Percentiles rank a stretch among this genome's conserved stretches.
phyloP scores from a whole-genome alignment of 2,329 filamentous ascomycete genomes.

The Rutstroemia sp. region DNA sequence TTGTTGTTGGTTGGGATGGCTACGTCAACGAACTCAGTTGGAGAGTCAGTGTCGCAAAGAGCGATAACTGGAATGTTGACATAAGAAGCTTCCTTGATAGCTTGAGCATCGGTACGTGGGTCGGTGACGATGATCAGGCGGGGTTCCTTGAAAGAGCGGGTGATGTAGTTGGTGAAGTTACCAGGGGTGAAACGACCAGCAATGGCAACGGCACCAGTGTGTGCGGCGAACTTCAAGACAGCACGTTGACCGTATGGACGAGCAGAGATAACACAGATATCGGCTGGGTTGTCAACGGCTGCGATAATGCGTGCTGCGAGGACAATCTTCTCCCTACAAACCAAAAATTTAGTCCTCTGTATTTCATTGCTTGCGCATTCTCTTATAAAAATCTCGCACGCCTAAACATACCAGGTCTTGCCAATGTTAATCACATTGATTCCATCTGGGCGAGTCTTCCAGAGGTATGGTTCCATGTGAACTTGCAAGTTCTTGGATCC shows the following conservation, averaged over 20 bases:
- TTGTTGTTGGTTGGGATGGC: slow-evolving; percentile 99
- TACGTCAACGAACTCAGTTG: slow-evolving; percentile 98
- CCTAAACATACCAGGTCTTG: slow-evolving; percentile 84
- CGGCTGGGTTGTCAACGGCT: slow-evolving; percentile 98
- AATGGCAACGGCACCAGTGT: slow-evolving; percentile 97
- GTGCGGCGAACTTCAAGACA: slow-evolving; percentile 98
- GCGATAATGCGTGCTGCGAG: slow-evolving; percentile 98
- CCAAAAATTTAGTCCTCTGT: slow-evolving; percentile 88
- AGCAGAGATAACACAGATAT: slow-evolving; percentile 98
- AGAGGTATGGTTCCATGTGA: slow-evolving; percentile 99
- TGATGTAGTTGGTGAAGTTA: slow-evolving; percentile 99
- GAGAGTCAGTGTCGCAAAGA: slow-evolving; percentile 98
- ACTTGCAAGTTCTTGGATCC: slow-evolving; percentile 99
- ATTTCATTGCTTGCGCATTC: slow-evolving; percentile 80
- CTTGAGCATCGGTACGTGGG: slow-evolving; percentile 98
- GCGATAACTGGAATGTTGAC: slow-evolving; percentile 99
- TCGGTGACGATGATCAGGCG: slow-evolving; percentile 99
- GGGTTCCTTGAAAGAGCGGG: slow-evolving; percentile 99
- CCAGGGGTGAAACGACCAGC: slow-evolving; percentile 99
- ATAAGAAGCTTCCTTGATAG: slow-evolving; percentile 99
- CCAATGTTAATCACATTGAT: slow-evolving; percentile 99
- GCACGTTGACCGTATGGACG: slow-evolving; percentile 99
- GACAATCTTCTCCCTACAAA: slow-evolving; percentile 93
- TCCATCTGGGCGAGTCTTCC: slow-evolving; percentile 98
- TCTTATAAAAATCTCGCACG: background rate